These are phyloP conservation scores for Coemansia aciculifera DNA, from an alignment of 192 early-diverging fungal genomes.

Conservation along the genomic window DNA sequence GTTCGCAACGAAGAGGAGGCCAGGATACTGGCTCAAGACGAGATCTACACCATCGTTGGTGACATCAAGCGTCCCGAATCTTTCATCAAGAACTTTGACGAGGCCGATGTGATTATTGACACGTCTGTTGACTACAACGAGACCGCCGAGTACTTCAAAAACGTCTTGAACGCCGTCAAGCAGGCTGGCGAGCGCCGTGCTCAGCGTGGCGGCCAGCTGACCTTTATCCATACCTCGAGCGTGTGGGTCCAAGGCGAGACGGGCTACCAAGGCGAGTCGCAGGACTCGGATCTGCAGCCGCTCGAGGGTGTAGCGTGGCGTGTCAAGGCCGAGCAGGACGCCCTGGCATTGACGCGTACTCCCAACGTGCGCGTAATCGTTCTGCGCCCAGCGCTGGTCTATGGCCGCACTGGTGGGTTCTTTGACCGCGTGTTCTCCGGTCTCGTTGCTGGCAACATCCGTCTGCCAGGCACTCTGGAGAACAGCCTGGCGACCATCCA, in stretches of 20 bases:
- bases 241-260: constrained; percentile 11
- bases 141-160: neutral
- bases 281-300: constrained; percentile 2
- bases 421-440: constrained; percentile 9
- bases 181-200: constrained; percentile 11
- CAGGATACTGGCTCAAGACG: constrained; percentile 2
- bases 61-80: constrained; percentile 3
- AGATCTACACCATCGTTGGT: constrained; percentile 7
- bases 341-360: neutral
- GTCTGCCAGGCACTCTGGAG: constrained; percentile 7
- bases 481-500: constrained; percentile 18
- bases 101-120: constrained; percentile 10
- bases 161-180: constrained; percentile 14
- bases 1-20: constrained; percentile 13
- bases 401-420: constrained; percentile 8
- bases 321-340: neutral
- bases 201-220: constrained; percentile 3
- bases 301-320: constrained; percentile 6
- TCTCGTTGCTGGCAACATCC: constrained; percentile 5
- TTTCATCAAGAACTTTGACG: neutral
- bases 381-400: constrained; percentile 13
- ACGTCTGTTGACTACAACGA: constrained; percentile 12
- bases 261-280: constrained; percentile 1
- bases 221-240: constrained; percentile 1
- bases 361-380: constrained; percentile 14